phyloP scores from a whole-genome alignment of 495 filamentous ascomycete genomes.

The Trichocladium antarcticum region DNA sequence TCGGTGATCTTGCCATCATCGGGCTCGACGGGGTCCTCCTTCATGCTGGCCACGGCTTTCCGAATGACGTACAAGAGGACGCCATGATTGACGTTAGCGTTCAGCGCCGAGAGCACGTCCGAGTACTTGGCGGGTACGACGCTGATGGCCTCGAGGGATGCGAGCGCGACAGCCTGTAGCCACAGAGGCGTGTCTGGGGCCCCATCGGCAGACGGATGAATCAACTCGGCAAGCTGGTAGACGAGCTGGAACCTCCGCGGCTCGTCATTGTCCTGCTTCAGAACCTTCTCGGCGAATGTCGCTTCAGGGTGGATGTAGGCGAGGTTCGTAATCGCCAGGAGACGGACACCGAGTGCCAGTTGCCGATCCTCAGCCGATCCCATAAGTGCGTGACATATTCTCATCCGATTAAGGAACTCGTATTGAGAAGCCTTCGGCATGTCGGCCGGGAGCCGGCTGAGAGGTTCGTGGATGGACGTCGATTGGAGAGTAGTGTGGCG shows the following conservation, averaged over 20 bases:
- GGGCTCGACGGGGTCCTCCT: constrained; percentile 43
- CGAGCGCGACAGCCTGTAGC: constrained; percentile 74
- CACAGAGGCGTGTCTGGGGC: constrained; percentile 54
- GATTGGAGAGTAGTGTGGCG: constrained; percentile 51
- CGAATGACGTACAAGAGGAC: constrained; percentile 88
- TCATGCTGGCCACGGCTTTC: constrained; percentile 75
- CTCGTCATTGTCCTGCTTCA: constrained; percentile 82
- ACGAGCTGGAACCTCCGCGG: constrained; percentile 79
- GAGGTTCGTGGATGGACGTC: constrained; percentile 52
- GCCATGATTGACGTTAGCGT: constrained; percentile 89
- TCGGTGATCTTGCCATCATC: constrained; percentile 45
- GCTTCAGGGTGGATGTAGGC: constrained; percentile 76
- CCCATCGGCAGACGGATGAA: constrained; percentile 62
- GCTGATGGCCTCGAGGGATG: constrained; percentile 67
- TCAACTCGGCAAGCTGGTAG: constrained; percentile 83
- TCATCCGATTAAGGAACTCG: constrained; percentile 73
- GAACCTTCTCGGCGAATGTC: constrained; percentile 68
- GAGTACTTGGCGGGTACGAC: constrained; percentile 62
- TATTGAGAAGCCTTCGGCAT: constrained; percentile 66
- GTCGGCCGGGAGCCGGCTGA: constrained; percentile 50
- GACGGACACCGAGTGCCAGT: constrained; percentile 64
- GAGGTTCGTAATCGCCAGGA: constrained; percentile 84
- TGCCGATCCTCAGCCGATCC: constrained; percentile 55
- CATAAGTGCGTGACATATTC: constrained; percentile 66
- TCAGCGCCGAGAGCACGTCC: constrained; percentile 78